Base-by-base conservation (phyloP, 768 basidiomycete genomes). In the Podaxis sp. region DNA sequence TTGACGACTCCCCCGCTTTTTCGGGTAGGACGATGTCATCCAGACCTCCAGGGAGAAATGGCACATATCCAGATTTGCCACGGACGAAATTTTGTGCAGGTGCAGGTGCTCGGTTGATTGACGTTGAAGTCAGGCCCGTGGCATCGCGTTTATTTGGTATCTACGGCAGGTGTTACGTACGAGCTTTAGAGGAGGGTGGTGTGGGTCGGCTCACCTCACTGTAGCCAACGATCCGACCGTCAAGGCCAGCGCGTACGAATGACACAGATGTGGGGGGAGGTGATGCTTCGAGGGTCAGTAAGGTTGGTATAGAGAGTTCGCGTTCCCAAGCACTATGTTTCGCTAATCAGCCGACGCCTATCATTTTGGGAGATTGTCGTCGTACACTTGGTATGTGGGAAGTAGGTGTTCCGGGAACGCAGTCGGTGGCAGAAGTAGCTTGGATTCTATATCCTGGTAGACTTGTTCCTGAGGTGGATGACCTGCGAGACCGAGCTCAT, bases 11-110 rank as follows among this genome's bases (percentile, higher is more conserved):
- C 24, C 67, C 63, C 49, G 68, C 64, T 3, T 71, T 73, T 52
- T 76, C 71, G 3, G 69, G 71, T 13, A 76, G 42, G 7, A 63
- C 63, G 44, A 79, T 77, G 66, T 89, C 88, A 48, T 93, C 94
- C 9, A 99, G 78, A 2, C 97, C 97, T 52, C 97, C 97, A 5
- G 97, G 97, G 77, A 88, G 84, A 75, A 99, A 99, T 1, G 97
- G 97, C 8, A 96, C 86, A 75, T 96, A 87, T 49, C 91, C 90
- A 22, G 95, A 91, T 75, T 96, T 97, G 51, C 97, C 97, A 62
- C 96, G 82, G 19, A 99, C 95, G 74, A 99, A 99, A 60, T 85
- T 88, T 59, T 85, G 82, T 62, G 81, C 82, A 0, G 89, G 84
- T 13, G 87, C 93, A 7, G 95, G 96, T 2, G 92, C 90, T 55